A percentile compares a stretch with the other conserved stretches of the same genome.
Conservation (phyloP, 1,139 yeast genomes). For the Spathaspora jeffriesii region DNA sequence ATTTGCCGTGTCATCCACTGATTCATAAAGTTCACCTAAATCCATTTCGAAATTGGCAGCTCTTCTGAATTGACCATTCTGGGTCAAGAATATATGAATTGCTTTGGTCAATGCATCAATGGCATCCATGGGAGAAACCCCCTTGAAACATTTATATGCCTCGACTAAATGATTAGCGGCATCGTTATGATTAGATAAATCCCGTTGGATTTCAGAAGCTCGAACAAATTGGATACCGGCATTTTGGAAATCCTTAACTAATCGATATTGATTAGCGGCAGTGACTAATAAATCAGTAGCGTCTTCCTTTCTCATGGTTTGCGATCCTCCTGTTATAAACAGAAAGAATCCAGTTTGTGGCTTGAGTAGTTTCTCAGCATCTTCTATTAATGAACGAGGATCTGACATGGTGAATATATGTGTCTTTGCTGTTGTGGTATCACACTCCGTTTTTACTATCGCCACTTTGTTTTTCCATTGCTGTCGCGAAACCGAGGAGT, state of each 20-base stretch:
- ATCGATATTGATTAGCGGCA: conserved; percentile 86
- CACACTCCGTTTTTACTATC: not conserved
- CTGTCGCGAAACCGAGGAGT: not conserved
- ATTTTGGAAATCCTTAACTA: conserved; percentile 64
- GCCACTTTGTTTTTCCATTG: not conserved
- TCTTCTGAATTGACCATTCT: conserved; percentile 92
- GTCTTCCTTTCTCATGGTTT: conserved; percentile 73
- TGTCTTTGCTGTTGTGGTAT: not conserved
- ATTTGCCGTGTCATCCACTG: conserved; percentile 59
- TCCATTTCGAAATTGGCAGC: conserved; percentile 95
- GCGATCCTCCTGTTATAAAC: conserved; percentile 71
- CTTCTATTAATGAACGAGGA: conserved; percentile 40
- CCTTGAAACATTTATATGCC: conserved; percentile 84
- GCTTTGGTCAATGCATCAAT: conserved; percentile 77
- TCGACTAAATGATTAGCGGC: conserved; percentile 91
- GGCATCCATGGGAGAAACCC: conserved; percentile 75
- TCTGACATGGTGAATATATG: conserved; percentile 28
- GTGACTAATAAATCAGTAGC: conserved; percentile 89
- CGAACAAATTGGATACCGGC: conserved; percentile 87
- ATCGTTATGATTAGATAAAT: conserved; percentile 82
- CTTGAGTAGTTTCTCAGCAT: conserved; percentile 48
- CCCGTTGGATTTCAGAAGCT: conserved; percentile 80
- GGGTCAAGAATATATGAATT: conserved; percentile 74
- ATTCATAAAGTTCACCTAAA: conserved; percentile 84
- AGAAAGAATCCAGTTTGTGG: conserved; percentile 77